Conservation (phyloP, 305 asterid genomes). For the Fraxinus paxiana region DNA sequence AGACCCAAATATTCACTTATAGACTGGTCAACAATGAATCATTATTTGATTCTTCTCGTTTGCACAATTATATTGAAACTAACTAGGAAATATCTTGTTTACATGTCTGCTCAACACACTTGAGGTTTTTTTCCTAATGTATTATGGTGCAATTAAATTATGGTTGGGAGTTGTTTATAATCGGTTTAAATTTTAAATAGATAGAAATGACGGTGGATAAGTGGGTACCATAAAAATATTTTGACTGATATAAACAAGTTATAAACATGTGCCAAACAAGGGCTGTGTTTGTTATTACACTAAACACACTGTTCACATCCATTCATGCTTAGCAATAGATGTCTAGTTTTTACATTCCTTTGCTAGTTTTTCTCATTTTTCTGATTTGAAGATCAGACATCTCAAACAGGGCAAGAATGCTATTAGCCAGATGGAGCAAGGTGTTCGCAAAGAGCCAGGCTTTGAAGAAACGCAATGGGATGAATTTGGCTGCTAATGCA, state of each 20-base stretch:
- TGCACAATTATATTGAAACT: not conserved
- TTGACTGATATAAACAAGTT: not conserved
- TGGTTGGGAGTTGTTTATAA: not conserved
- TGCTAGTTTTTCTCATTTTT: constrained; percentile 54
- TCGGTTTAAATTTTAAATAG: not conserved
- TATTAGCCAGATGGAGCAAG: constrained; percentile 74
- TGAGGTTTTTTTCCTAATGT: not conserved
- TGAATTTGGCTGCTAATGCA: constrained; percentile 53
- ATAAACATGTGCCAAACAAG: not conserved
- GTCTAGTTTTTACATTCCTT: not conserved
- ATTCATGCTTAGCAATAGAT: not conserved
- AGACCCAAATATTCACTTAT: not conserved
- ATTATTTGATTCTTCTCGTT: not conserved
- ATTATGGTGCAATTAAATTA: not conserved
- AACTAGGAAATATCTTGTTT: not conserved
- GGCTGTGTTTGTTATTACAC: not conserved
- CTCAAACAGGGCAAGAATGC: constrained; percentile 85
- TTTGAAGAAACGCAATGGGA: constrained; percentile 48
- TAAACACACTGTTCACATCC: constrained; percentile 3
- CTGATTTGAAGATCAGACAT: constrained; percentile 88
- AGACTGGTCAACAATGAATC: not conserved
- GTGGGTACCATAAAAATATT: not conserved
- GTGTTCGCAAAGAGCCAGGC: constrained; percentile 63
- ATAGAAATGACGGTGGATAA: not conserved
- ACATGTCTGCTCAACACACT: not conserved